Conservation (phyloP, 2,329 filamentous ascomycete genomes). For the Drechslerella dactyloides region DNA sequence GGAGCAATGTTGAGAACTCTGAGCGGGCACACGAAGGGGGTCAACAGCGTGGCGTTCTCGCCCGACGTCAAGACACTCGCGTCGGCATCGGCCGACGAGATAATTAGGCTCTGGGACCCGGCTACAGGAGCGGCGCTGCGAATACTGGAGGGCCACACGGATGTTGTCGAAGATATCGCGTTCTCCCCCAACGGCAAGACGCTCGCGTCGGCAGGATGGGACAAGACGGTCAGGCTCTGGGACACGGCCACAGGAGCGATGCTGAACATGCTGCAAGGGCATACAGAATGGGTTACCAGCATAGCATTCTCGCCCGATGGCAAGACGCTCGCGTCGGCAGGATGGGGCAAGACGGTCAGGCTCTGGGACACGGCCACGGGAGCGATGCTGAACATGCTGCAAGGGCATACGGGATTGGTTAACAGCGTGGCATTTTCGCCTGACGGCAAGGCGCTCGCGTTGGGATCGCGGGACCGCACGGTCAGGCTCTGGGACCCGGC, state of each 20-base stretch:
- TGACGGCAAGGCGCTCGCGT: too few species aligned
- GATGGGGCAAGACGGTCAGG: constrained; percentile 2
- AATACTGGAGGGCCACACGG: constrained; percentile 24
- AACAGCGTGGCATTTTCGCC: too few species aligned
- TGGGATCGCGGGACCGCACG: too few species aligned
- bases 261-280: too few species aligned
- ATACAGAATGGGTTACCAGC: neutral
- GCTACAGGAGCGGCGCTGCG: neutral
- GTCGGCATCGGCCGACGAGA: constrained; percentile 65
- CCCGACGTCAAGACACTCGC: constrained; percentile 94
- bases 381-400: too few species aligned
- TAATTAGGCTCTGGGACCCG: constrained; percentile 8
- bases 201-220: constrained; percentile 17
- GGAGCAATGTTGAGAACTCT: neutral
- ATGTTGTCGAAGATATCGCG: neutral
- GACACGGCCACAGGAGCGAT: constrained; percentile 66
- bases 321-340: constrained; percentile 20
- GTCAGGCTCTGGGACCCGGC: too few species aligned
- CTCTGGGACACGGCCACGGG: too few species aligned
- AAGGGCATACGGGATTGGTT: too few species aligned
- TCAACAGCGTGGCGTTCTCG: too few species aligned
- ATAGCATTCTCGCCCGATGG: constrained; percentile 17
- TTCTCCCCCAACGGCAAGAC: neutral
- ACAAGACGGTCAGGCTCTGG: constrained; percentile 5
- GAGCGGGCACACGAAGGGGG: constrained; percentile 60